Evolutionary conservation across 2,329 filamentous ascomycete species (phyloP).

Genomic region (Apiospora hydei): DNA sequence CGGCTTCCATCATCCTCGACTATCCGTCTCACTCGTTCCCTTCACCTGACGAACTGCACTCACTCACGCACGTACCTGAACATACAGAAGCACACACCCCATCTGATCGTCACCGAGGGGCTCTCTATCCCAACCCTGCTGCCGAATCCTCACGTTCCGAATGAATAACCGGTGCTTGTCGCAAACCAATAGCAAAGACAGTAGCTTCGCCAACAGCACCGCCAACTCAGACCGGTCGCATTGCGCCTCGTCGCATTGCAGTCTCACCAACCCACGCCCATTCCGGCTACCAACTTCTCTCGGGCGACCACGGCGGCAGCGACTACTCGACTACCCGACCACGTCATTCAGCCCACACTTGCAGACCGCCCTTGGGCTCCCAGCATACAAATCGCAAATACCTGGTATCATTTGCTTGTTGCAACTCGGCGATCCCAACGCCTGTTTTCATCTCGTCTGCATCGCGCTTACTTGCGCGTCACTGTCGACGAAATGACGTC

Average conservation of each 20-base stretch:
- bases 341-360: background rate
- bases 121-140: background rate
- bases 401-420: background rate
- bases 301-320: background rate
- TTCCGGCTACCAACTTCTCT: background rate
- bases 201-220: background rate
- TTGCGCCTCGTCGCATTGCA: slow-evolving; percentile 13
- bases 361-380: background rate
- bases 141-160: background rate
- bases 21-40: slow-evolving; percentile 12
- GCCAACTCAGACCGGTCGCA: background rate
- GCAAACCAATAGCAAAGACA: slow-evolving; percentile 13
- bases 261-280: background rate
- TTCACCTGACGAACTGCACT: slow-evolving; percentile 16
- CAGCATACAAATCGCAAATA: background rate
- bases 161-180: slow-evolving; percentile 3
- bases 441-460: slow-evolving; percentile 9
- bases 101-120: slow-evolving; percentile 10
- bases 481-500: slow-evolving; percentile 43
- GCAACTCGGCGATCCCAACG: background rate
- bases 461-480: slow-evolving; percentile 40
- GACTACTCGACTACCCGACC: background rate
- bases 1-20: slow-evolving; percentile 11
- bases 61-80: slow-evolving; percentile 8
- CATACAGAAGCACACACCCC: background rate